These are phyloP conservation scores for Urostyla sp. DNA, from an alignment of 73 alveolate genomes.

Conservation along the genomic window DNA sequence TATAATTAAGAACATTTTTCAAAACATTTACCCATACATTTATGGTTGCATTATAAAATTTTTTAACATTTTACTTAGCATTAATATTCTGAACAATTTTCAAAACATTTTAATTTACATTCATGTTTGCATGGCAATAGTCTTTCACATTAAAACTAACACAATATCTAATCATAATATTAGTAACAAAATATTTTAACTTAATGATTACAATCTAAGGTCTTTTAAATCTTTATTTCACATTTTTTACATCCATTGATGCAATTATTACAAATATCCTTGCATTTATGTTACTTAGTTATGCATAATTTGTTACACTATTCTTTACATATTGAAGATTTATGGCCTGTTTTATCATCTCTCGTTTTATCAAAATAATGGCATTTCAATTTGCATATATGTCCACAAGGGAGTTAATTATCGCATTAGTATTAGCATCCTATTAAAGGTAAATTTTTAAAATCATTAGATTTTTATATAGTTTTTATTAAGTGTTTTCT, in stretches of 20 bases:
- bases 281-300: constrained; percentile 69
- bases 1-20: neutral
- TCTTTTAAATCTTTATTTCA: constrained; percentile 26
- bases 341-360: constrained; percentile 19
- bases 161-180: neutral
- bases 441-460: constrained; percentile 58
- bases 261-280: constrained; percentile 67
- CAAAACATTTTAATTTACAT: constrained; percentile 19
- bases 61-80: constrained; percentile 74
- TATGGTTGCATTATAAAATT: constrained; percentile 78
- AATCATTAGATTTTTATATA: neutral
- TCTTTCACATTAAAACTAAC: neutral
- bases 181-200: too few relatives aligned
- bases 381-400: neutral
- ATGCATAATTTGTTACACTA: constrained; percentile 45
- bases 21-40: constrained; percentile 40
- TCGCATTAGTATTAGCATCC: constrained; percentile 26
- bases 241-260: constrained; percentile 78
- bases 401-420: constrained; percentile 20
- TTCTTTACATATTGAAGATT: constrained; percentile 9
- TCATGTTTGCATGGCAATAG: constrained; percentile 9
- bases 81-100: constrained; percentile 34
- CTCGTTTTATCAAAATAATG: neutral
- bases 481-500: too few relatives aligned
- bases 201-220: too few relatives aligned